Base-by-base conservation (phyloP, 306 rosid species). In the Cucumis sativus region DNA sequence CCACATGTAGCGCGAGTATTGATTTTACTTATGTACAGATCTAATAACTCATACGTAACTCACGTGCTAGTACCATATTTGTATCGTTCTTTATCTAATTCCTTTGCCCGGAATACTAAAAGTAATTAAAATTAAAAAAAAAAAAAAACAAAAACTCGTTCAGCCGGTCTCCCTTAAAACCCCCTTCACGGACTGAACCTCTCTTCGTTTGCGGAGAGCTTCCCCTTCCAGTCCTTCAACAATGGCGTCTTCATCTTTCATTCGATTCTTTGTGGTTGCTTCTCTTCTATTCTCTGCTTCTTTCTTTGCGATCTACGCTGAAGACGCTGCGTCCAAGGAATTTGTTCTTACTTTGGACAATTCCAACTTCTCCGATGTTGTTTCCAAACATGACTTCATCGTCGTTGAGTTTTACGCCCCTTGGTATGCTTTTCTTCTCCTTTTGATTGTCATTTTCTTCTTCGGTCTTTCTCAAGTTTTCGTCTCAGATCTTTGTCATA, bases 341-440 rank as follows among this genome's bases (percentile, higher is more conserved):
- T 87, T 82, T 80, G 99, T 96, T 2, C 88, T 96, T 81, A 87
- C 97, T 35, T 78, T 96, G 84, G 98, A 89, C 80, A 84, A 86
- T 80, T 82, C 98, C 39, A 96, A 92, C 84, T 96, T 96, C 86
- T 77, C 86, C 1, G 99, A 91, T 16, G 87, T 87, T 10, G 30
- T 96, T 64, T 77, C 64, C 88, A 96, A 89, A 88, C 92, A 89
- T 82, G 78, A 92, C 66, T 91, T 96, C 89, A 76, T 96, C 80
- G 99, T 92, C 69, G 94, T 92, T 18, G 99, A 96, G 86, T 96
- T 96, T 83, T 92, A 91, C 83, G 97, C 96, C 8, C 99, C 99
- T 0, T 91, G 97, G 99, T 95, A 85, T 35, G 47, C 0, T 61
- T 80, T 37, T 33, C 11, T 4, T 10, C 0, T 61, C 80, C 25